Conservation (phyloP, 257 asterid species). For the Eustoma russellianum region DNA sequence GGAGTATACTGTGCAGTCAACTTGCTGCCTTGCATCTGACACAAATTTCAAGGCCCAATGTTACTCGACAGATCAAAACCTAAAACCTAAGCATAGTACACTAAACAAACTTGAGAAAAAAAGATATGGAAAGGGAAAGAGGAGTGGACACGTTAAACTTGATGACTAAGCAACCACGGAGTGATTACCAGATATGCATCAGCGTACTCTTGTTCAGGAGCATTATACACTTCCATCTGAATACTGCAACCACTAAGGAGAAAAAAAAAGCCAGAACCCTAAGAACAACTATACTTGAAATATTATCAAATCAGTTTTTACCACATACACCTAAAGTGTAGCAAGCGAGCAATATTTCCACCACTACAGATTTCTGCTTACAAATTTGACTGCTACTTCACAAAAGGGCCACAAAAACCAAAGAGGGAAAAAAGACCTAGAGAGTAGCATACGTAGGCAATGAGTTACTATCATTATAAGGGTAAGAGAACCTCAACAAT, state of each 20-base stretch:
- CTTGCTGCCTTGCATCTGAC: slow-evolving; percentile 47
- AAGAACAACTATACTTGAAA: neutral
- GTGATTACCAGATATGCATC: slow-evolving; percentile 45
- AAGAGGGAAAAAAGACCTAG: too few relatives aligned
- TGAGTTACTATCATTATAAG: too few relatives aligned
- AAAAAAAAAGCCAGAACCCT: slow-evolving; percentile 1
- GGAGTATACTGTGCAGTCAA: slow-evolving; percentile 31
- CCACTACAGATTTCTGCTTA: neutral
- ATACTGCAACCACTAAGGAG: slow-evolving; percentile 46
- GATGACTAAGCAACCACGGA: slow-evolving; percentile 1
- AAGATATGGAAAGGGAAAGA: neutral
- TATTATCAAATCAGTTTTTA: neutral
- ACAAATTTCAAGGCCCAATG: slow-evolving; percentile 4
- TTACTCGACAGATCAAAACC: neutral
- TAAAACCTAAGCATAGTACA: neutral
- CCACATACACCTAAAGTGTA: neutral
- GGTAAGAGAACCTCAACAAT: too few relatives aligned
- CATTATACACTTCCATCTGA: slow-evolving; percentile 47
- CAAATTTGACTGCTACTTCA: neutral
- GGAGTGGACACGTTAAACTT: neutral
- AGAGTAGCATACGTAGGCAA: too few relatives aligned
- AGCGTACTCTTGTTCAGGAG: slow-evolving; percentile 57
- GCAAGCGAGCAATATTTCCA: too few relatives aligned
- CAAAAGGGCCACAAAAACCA: neutral
- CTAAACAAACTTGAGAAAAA: neutral